These are phyloP conservation scores for Didymella segeticola DNA, from an alignment of 2,329 filamentous ascomycete genomes.

Conservation along the genomic window DNA sequence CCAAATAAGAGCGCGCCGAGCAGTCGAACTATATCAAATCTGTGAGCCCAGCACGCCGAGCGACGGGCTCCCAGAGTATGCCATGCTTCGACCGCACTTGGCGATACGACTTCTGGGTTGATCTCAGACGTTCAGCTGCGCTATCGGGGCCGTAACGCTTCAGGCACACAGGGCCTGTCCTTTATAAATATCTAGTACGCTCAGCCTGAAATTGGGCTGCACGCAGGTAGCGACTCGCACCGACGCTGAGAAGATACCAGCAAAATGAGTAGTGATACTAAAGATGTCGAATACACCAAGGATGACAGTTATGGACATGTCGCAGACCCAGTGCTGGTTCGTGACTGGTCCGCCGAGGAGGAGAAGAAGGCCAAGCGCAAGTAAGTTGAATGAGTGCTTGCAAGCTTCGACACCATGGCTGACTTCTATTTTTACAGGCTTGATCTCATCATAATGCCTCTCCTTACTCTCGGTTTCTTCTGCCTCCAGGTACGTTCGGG, in stretches of 20 bases:
- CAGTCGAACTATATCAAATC: neutral
- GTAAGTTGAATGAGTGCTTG: conserved; percentile 16
- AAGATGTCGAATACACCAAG: conserved; percentile 15
- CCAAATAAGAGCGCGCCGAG: conserved; percentile 11
- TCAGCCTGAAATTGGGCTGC: neutral
- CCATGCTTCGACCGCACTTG: conserved; percentile 22
- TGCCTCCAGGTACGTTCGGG: conserved; percentile 25
- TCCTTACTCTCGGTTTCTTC: conserved; percentile 47
- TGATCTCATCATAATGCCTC: conserved; percentile 37
- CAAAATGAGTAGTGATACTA: conserved; percentile 10
- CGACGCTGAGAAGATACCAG: neutral
- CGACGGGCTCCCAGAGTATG: conserved; percentile 16
- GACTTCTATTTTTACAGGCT: no score
- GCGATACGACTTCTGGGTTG: conserved; percentile 2
- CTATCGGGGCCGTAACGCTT: conserved; percentile 7
- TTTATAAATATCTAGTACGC: conserved; percentile 9
- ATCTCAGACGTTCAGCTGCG: neutral
- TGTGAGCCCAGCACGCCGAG: conserved; percentile 19
- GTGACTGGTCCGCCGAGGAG: conserved; percentile 38
- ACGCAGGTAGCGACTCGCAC: neutral
- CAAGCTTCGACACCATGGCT: neutral
- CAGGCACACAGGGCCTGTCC: neutral
- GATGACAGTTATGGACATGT: neutral
- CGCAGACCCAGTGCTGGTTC: conserved; percentile 3
- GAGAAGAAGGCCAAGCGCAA: conserved; percentile 42